Base-by-base conservation (phyloP, 257 asterid genomes). In the Petunia axillaris region DNA sequence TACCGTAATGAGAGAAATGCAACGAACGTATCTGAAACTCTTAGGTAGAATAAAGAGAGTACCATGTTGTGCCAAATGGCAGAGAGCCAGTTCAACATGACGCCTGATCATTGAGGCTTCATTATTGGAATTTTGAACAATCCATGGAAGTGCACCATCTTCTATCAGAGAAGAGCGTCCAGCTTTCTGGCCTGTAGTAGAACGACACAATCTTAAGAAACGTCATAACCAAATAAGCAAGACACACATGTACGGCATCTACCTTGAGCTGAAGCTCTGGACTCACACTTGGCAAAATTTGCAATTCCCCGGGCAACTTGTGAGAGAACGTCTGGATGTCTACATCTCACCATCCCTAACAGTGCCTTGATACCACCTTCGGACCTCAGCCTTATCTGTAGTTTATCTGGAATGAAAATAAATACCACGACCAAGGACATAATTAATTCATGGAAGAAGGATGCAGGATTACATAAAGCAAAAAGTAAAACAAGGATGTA, bases 51-150 rank as follows among this genome's bases (percentile, higher is more conserved):
- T 64, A 53, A 10, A 78, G 13, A 10, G 43, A 80, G 80, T 90
- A 95, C 99, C 99, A n/a, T 96, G 99, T 75, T 96, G 98, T 59
- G 99, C 97, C 80, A 96, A 89, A 86, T 96, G 98, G 86, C 99
- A 96, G 57, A 96, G 98, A 63, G 99, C 99, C 39, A 96, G 97
- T 89, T 96, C 99, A 64, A 92, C 96, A 44, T 96, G 99, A 46
- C 99, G 98, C 82, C 98, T 90, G 82, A 96, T 96, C 59, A 94
- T 85, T 9, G 98, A 94, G 36, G 97, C 99, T 80, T 96, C 99
- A 54, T 94, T 94, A 89, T 96, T 94, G 54, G 97, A 98, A 82
- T 96, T 96, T 78, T 94, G 98, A 65, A 96, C 98, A 80, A 96
- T 96, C 99, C 99, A 96, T 37, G 97, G 87, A 86, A 94, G 84